phyloP scores from a whole-genome alignment of 129 eudicot species.

The Rutidosis leptorrhynchoides region DNA sequence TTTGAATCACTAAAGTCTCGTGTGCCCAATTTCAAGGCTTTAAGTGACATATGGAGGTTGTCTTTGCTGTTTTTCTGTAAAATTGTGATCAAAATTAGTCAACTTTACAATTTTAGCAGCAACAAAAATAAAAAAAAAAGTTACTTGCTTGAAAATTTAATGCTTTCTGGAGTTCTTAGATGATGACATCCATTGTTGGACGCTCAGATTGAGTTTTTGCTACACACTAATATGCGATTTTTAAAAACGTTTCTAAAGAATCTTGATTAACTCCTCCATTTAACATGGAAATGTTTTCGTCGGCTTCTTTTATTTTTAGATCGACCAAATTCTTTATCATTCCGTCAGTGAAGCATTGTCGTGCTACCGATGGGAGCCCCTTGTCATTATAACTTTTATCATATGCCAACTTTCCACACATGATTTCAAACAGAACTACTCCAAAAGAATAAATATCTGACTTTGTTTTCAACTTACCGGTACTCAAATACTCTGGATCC shows the following conservation, averaged over 20 bases:
- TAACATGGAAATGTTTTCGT: neutral
- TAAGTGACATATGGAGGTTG: neutral
- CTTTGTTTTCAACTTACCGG: neutral
- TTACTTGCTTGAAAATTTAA: neutral
- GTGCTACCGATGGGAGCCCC: neutral
- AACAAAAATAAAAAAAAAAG: neutral
- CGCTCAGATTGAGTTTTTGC: neutral
- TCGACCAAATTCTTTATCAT: neutral
- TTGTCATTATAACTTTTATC: neutral
- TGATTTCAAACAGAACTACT: neutral
- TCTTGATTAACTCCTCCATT: constrained; percentile 3
- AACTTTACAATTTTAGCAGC: neutral
- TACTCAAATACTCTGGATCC: neutral
- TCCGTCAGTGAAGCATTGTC: neutral
- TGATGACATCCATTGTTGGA: neutral
- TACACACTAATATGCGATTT: neutral
- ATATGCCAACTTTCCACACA: constrained; percentile 2
- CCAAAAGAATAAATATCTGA: constrained; percentile 8
- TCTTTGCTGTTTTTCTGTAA: neutral
- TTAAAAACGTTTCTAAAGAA: neutral
- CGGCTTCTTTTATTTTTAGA: neutral
- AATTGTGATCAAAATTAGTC: neutral
- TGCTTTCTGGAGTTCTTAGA: neutral
- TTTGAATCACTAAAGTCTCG: neutral
- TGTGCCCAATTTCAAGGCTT: neutral